Conservation (phyloP, 2,329 filamentous ascomycete genomes). For the Trichoderma sp. region DNA sequence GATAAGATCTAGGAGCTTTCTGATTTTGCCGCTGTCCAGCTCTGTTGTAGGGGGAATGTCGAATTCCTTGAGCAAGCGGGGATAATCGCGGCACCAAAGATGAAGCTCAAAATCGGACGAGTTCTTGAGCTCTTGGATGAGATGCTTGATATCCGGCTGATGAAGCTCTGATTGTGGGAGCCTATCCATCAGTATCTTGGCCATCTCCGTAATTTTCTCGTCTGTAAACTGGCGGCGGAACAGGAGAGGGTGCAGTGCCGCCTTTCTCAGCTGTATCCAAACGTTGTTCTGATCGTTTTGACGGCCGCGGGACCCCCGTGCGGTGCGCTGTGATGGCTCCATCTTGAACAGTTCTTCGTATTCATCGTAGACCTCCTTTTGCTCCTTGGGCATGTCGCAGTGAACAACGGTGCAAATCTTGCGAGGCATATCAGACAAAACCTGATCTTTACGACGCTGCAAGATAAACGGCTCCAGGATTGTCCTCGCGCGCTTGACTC, state of each 20-base stretch:
- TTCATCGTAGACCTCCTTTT: slow-evolving; percentile 69
- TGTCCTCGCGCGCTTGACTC: slow-evolving; percentile 79
- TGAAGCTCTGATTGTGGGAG: slow-evolving; percentile 55
- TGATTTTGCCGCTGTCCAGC: slow-evolving; percentile 76
- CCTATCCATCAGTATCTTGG: slow-evolving; percentile 69
- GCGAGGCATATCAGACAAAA: slow-evolving; percentile 75
- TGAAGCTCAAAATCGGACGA: slow-evolving; percentile 65
- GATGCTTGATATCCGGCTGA: slow-evolving; percentile 50
- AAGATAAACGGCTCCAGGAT: slow-evolving; percentile 96
- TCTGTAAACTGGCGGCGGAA: slow-evolving; percentile 81
- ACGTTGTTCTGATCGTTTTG: slow-evolving; percentile 63
- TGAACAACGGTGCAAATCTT: slow-evolving; percentile 77
- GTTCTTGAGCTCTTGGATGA: slow-evolving; percentile 55
- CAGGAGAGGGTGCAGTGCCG: slow-evolving; percentile 85
- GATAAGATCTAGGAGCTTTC: slow-evolving; percentile 73
- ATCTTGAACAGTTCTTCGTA: slow-evolving; percentile 63
- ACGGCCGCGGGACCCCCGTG: slow-evolving; percentile 43
- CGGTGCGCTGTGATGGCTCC: slow-evolving; percentile 52
- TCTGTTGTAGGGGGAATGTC: slow-evolving; percentile 54
- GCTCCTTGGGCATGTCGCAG: slow-evolving; percentile 72
- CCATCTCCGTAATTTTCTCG: slow-evolving; percentile 71
- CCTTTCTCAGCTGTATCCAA: slow-evolving; percentile 88
- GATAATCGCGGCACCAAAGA: slow-evolving; percentile 60
- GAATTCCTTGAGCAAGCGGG: slow-evolving; percentile 47
- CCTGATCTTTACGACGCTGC: slow-evolving; percentile 88